Conservation (phyloP, 768 basidiomycete genomes). For the Heimioporus sp. region DNA sequence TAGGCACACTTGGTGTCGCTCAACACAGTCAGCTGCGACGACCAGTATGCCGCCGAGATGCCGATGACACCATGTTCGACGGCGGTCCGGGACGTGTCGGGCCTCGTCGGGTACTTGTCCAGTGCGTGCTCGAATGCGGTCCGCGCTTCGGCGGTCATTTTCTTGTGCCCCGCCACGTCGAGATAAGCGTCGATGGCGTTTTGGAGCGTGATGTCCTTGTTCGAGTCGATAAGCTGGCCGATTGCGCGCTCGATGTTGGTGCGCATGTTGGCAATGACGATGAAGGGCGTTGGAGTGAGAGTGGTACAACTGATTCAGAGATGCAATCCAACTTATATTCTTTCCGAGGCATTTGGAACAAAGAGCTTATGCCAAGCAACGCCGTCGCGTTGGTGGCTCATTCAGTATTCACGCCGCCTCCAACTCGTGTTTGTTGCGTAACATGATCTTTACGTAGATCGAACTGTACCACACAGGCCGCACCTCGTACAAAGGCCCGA, state of each 20-base stretch:
- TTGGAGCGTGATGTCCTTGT: constrained; percentile 5
- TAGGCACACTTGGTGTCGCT: background rate
- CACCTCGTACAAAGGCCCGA: too few relatives aligned
- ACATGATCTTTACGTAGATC: too few relatives aligned
- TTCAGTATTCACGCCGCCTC: too few relatives aligned
- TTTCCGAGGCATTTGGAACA: too few relatives aligned
- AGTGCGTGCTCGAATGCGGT: constrained; percentile 13
- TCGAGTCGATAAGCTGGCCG: constrained; percentile 4
- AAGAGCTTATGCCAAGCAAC: too few relatives aligned
- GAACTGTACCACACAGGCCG: too few relatives aligned
- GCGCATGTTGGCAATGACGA: background rate
- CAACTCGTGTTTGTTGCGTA: too few relatives aligned
- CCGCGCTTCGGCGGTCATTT: constrained; percentile 7
- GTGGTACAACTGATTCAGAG: too few relatives aligned
- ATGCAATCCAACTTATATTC: too few relatives aligned
- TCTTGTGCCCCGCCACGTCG: constrained; percentile 9
- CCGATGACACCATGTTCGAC: background rate
- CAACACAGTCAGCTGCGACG: background rate
- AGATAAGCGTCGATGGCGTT: constrained; percentile 11
- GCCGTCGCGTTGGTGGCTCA: too few relatives aligned
- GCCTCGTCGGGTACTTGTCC: constrained; percentile 12
- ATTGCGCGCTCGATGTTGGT: constrained; percentile 14
- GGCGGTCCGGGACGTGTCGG: background rate
- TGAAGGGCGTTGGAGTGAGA: too few relatives aligned
- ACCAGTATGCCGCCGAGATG: constrained; percentile 9